A percentile compares a stretch with the other conserved stretches of the same genome.
Conservation (phyloP, 202 grass and related monocot species). For the Carex arenaria region DNA sequence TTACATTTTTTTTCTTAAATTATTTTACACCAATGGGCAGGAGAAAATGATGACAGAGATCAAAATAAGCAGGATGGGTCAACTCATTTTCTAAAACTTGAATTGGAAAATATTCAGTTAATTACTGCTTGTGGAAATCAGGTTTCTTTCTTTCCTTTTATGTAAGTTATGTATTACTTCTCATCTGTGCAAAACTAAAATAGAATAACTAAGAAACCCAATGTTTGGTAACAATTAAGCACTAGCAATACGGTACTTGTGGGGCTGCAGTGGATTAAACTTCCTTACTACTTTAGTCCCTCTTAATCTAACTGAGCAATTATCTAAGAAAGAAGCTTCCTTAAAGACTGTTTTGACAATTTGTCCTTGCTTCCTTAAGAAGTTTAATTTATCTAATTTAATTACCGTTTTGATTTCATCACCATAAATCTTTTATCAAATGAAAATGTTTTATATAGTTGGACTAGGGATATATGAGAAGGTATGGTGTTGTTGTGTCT, state of each 20-base stretch:
- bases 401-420: not conserved
- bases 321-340: not conserved
- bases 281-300: not conserved
- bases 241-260: not conserved
- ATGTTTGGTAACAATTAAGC: not conserved
- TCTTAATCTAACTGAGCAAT: not conserved
- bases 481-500: too few species aligned
- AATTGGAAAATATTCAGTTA: conserved; percentile 79
- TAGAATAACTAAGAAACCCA: not conserved
- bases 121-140: conserved; percentile 83
- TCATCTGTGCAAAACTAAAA: not conserved
- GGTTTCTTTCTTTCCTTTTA: conserved; percentile 24
- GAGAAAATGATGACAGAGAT: conserved; percentile 30
- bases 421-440: not conserved
- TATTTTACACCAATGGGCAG: conserved; percentile 18
- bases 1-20: conserved; percentile 7
- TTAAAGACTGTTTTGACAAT: not conserved
- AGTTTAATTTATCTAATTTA: not conserved
- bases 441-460: not conserved
- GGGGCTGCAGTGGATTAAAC: not conserved
- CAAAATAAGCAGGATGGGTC: conserved; percentile 36
- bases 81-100: conserved; percentile 67
- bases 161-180: not conserved
- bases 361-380: not conserved
- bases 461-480: not conserved